These are phyloP conservation scores for Cavenderia fasciculata DNA, from an alignment of 78 protist genomes.

Conservation along the genomic window DNA sequence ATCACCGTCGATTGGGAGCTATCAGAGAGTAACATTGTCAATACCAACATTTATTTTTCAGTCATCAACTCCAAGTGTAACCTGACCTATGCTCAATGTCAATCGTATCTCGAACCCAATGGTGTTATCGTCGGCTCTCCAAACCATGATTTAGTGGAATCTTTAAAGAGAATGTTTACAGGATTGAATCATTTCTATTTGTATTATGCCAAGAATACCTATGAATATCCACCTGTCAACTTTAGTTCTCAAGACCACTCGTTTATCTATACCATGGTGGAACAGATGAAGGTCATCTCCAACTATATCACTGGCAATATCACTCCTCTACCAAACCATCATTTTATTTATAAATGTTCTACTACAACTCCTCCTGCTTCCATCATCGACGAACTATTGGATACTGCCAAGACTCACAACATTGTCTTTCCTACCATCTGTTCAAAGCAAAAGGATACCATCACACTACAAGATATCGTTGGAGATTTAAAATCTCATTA, in stretches of 20 bases:
- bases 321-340: not conserved
- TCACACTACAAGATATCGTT: no score
- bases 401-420: no score
- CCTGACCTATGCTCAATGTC: no score
- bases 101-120: no score
- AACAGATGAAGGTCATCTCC: not conserved
- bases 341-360: not conserved
- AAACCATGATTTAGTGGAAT: not conserved
- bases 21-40: not conserved
- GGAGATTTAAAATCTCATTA: not conserved
- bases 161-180: not conserved
- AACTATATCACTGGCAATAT: slow-evolving; percentile 13
- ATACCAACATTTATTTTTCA: slow-evolving; percentile 7
- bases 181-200: not conserved
- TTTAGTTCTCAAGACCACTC: not conserved
- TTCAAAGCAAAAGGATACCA: no score
- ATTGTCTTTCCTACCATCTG: not conserved
- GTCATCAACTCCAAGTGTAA: not conserved
- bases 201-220: not conserved
- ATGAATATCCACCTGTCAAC: not conserved
- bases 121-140: not conserved
- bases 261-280: not conserved
- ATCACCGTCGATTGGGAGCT: slow-evolving; percentile 42
- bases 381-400: no score
- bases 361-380: not conserved